A percentile compares a stretch with the other conserved stretches of the same genome.
Evolutionary conservation across 164 flowering plant species (phyloP).

Genomic region (Vitis riparia): DNA sequence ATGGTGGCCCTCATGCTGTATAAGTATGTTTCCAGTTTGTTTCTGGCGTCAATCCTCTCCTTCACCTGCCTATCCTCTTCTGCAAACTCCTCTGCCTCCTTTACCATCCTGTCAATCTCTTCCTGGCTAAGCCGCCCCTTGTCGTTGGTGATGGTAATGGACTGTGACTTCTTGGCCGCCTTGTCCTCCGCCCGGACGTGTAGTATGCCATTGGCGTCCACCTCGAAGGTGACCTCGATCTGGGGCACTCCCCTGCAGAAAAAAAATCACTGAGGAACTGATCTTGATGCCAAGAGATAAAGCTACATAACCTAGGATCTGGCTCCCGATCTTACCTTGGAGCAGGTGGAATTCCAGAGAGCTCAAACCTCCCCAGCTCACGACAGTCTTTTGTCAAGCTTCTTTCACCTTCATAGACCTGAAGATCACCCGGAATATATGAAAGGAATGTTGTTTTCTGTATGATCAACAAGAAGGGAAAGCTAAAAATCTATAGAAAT

Average conservation of each 20-base stretch:
- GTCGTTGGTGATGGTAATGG: constrained; percentile 50
- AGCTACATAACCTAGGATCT: too few species aligned
- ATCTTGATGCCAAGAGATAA: too few species aligned
- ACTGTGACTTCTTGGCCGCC: constrained; percentile 38
- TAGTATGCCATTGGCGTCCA: constrained; percentile 57
- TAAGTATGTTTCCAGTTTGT: constrained; percentile 51
- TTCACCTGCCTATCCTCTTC: constrained; percentile 52
- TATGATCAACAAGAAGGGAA: too few species aligned
- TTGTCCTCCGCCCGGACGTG: constrained; percentile 62
- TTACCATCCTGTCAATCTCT: constrained; percentile 50
- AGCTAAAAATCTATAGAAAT: too few species aligned
- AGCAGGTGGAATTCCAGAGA: constrained; percentile 63
- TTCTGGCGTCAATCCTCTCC: constrained; percentile 49
- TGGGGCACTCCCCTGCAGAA: constrained; percentile 59
- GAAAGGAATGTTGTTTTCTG: too few species aligned
- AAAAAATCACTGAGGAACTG: not conserved
- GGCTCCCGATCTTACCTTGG: constrained; percentile 39
- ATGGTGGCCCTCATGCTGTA: constrained; percentile 54
- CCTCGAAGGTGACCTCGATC: constrained; percentile 62
- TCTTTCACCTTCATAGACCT: constrained; percentile 68
- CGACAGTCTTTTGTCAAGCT: constrained; percentile 55
- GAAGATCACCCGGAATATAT: not conserved
- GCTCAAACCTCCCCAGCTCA: constrained; percentile 56
- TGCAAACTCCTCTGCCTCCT: constrained; percentile 53
- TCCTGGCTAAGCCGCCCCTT: constrained; percentile 57